phyloP scores from a whole-genome alignment of 768 basidiomycete species.

The Pluteus cervinus region DNA sequence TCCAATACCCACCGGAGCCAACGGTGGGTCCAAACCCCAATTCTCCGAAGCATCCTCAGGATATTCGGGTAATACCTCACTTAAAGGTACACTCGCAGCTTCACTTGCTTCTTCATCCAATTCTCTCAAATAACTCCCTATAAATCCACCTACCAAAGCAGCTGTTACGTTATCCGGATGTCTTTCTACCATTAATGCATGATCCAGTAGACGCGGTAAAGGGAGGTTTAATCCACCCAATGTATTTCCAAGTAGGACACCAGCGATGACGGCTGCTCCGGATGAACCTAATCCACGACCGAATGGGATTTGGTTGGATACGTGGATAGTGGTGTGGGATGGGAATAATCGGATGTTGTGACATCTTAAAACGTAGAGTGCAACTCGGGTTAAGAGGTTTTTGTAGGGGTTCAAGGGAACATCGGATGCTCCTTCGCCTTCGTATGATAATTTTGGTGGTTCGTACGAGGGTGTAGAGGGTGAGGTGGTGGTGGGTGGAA shows the following conservation, averaged over 20 bases:
- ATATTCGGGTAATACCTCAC: slow-evolving; percentile 95
- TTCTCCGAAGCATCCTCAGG: slow-evolving; percentile 87
- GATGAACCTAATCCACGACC: slow-evolving; percentile 97
- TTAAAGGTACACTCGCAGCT: slow-evolving; percentile 86
- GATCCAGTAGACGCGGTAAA: slow-evolving; percentile 77
- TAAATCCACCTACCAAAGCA: slow-evolving; percentile 93
- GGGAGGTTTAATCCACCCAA: slow-evolving; percentile 71
- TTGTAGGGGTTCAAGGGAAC: slow-evolving; percentile 95
- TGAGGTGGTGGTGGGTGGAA: slow-evolving; percentile 25
- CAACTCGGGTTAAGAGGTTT: slow-evolving; percentile 95
- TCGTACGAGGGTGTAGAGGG: slow-evolving; percentile 27
- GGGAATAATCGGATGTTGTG: slow-evolving; percentile 73
- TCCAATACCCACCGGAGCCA: slow-evolving; percentile 86
- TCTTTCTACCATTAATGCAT: slow-evolving; percentile 97
- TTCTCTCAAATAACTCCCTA: slow-evolving; percentile 92
- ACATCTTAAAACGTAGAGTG: slow-evolving; percentile 96
- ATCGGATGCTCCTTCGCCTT: slow-evolving; percentile 84
- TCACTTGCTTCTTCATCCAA: slow-evolving; percentile 74
- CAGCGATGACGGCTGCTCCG: slow-evolving; percentile 97
- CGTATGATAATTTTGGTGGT: slow-evolving; percentile 65
- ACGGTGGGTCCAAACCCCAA: slow-evolving; percentile 87
- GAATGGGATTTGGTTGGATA: slow-evolving; percentile 92
- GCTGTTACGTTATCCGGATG: slow-evolving; percentile 99
- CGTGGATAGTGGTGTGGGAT: slow-evolving; percentile 65
- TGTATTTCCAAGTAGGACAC: slow-evolving; percentile 84